Percentiles rank a stretch among this genome's conserved stretches.
phyloP scores from a whole-genome alignment of 2,329 filamentous ascomycete genomes.

The Zymoseptoria pseudotritici region DNA sequence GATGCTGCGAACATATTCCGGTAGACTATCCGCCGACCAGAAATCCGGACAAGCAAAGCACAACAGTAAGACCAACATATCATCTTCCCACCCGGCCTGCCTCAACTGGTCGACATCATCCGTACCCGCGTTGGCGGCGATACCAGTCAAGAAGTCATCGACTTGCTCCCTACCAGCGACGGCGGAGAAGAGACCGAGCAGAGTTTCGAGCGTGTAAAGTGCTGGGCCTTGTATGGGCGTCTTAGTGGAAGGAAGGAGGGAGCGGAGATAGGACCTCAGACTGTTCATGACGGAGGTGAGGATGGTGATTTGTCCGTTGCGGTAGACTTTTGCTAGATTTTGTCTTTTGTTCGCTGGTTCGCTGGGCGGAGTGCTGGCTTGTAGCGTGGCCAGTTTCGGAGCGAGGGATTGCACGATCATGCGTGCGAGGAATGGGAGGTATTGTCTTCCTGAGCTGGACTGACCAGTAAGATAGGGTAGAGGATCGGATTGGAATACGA shows the following conservation, averaged over 20 bases:
- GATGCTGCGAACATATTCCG: conserved; percentile 13
- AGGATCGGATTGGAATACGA: conserved; percentile 23
- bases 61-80: conserved; percentile 29
- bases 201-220: conserved; percentile 26
- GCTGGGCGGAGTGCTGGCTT: conserved; percentile 14
- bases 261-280: conserved; percentile 24
- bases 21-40: conserved; percentile 11
- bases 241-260: conserved; percentile 9
- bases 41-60: conserved; percentile 19
- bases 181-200: conserved; percentile 39
- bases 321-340: conserved; percentile 36
- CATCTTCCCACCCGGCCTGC: conserved; percentile 31
- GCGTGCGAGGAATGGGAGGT: conserved; percentile 28
- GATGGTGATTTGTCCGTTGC: conserved; percentile 33
- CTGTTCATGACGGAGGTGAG: conserved; percentile 22
- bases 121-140: conserved; percentile 26
- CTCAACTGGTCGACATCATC: conserved; percentile 25
- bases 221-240: conserved; percentile 7
- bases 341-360: conserved; percentile 34
- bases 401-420: conserved; percentile 29
- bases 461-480: conserved; percentile 19
- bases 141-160: conserved; percentile 25
- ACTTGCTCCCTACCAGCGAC: conserved; percentile 14
- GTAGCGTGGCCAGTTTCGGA: conserved; percentile 28
- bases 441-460: conserved; percentile 21